Conservation (phyloP, 2,329 filamentous ascomycete genomes). For the Colletotrichum orchidophilum region DNA sequence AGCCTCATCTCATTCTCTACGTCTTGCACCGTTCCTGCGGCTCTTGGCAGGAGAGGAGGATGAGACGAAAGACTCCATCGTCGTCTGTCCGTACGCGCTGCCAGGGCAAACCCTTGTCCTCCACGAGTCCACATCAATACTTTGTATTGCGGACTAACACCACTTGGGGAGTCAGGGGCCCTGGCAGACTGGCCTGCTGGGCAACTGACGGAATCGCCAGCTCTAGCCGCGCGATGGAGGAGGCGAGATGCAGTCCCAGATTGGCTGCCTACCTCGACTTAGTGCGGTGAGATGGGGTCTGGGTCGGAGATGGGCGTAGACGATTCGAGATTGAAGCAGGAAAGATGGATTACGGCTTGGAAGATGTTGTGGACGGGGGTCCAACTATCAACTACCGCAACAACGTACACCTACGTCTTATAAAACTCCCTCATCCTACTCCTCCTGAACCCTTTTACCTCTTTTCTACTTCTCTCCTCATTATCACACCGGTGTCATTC, state of each 20-base stretch:
- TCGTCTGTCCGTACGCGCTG: not conserved
- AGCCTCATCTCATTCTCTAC: conserved; percentile 22
- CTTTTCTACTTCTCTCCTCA: not conserved
- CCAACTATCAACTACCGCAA: not conserved
- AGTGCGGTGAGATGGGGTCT: conserved; percentile 25
- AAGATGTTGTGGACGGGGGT: not conserved
- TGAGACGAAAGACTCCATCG: conserved; percentile 29
- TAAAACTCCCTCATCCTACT: conserved; percentile 23
- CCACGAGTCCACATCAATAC: conserved; percentile 4
- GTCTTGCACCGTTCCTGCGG: conserved; percentile 20
- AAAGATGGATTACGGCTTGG: not conserved
- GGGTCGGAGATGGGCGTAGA: conserved; percentile 29
- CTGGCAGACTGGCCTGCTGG: not conserved
- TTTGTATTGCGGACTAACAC: not conserved
- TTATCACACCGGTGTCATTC: conserved; percentile 34
- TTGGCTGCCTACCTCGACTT: conserved; percentile 14
- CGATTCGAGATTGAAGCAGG: conserved; percentile 11
- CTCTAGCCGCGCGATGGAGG: conserved; percentile 28
- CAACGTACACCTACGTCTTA: conserved; percentile 1
- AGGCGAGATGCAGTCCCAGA: conserved; percentile 15
- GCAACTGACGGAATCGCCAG: conserved; percentile 29
- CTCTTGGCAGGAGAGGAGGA: conserved; percentile 27
- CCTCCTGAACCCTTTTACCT: not conserved
- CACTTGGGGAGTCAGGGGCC: not conserved
- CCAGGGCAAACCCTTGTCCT: conserved; percentile 5